Percentiles rank a stretch among this genome's conserved stretches.
Evolutionary conservation across 139 green algal genomes (phyloP).

Genomic region (Closterium sp.): DNA sequence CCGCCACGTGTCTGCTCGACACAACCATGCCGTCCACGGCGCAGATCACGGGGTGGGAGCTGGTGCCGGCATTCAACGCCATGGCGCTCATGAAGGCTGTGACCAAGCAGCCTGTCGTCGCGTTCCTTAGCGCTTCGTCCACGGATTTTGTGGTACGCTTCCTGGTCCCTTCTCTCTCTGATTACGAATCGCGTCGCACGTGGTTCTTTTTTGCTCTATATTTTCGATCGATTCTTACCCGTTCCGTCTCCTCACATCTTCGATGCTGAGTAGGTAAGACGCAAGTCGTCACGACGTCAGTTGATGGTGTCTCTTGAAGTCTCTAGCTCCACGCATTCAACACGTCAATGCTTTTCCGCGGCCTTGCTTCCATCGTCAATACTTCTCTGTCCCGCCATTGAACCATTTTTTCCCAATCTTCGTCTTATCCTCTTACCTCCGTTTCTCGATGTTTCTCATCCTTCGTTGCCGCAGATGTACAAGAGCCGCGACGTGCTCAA

Average conservation of each 20-base stretch:
- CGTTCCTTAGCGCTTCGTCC: not conserved
- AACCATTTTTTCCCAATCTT: too few relatives aligned
- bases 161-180: too few relatives aligned
- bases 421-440: too few relatives aligned
- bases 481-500: not conserved
- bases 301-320: too few relatives aligned
- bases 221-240: not conserved
- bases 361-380: too few relatives aligned
- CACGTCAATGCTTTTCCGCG: too few relatives aligned
- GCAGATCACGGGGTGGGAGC: conserved; percentile 12
- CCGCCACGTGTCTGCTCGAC: not conserved
- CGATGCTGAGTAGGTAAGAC: too few relatives aligned
- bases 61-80: not conserved
- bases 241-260: too few relatives aligned
- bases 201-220: not conserved
- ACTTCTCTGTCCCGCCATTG: too few relatives aligned
- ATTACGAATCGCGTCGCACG: too few relatives aligned
- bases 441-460: not conserved
- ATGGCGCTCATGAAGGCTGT: conserved; percentile 9
- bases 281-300: too few relatives aligned
- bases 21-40: not conserved
- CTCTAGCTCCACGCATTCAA: too few relatives aligned
- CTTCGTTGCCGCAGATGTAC: not conserved
- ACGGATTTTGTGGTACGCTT: not conserved
- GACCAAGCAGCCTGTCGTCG: not conserved